Base-by-base conservation (phyloP, 768 basidiomycete species). In the Floccularia luteovirens region DNA sequence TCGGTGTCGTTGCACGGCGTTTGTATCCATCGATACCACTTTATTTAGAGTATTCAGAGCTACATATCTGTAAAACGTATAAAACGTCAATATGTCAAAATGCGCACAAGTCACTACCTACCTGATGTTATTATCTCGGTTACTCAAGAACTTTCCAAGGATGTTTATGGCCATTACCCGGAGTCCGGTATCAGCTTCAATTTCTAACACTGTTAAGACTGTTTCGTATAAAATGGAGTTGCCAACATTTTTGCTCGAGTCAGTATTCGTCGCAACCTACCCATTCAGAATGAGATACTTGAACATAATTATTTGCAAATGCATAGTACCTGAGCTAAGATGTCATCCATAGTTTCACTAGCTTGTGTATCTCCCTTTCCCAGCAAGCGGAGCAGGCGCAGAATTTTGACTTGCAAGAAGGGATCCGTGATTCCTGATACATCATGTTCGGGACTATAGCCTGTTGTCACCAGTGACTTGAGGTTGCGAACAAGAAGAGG, bases 151-250 rank as follows among this genome's bases (percentile, higher is more conserved):
- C 63, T 97, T 98, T 40, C 96, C 96, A 24, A 99, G 74, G 42
- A 98, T 98, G 58, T 99, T 99, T 61, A 99, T 99, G 0, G 96
- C 96, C 96, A 99, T 97, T 32, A 98, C 93, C 1, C 96, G 82
- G 16, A 99, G 66, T 14, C 92, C 91, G 30, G 79, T 85, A 57
- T 99, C 96, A 8, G 96, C 93, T 53, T 99, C 92, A 45, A 98
- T 98, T 49, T 99, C 94, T 34, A 99, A 71, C 13, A 99, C 84
- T 1, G 93, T 91, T 47, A 98, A 70, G 4, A 97, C 94, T 0
- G 94, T 94, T 64, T 99, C 96, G 58, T 99, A 99, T 23, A 99
- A 63, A 46, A 99, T 97, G 3, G 94, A 83, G 60, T 97, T 98
- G 38, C 96, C 96, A 49, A 98, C 96, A 53, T 98, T 99, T 65